Percentiles rank a stretch among this genome's conserved stretches.
These are phyloP conservation scores for Triticum timopheevii DNA, from an alignment of 176 grass and related monocot species.

Conservation along the genomic window DNA sequence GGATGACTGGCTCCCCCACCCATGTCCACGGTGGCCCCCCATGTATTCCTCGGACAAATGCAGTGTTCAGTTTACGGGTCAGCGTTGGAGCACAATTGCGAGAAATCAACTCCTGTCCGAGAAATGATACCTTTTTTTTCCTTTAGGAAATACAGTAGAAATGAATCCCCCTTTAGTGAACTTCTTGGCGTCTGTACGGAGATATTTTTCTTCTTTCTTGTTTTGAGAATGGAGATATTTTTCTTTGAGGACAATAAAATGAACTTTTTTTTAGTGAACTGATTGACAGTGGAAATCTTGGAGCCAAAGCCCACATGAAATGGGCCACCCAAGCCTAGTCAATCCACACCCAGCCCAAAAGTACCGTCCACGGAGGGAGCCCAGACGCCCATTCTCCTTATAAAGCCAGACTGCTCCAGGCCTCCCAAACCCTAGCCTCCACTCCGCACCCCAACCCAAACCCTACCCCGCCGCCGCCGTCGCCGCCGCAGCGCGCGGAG, in stretches of 20 bases:
- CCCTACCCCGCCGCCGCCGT: conserved; percentile 22
- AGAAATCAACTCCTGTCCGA: too few species aligned
- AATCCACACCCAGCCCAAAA: not conserved
- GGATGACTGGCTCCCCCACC: too few species aligned
- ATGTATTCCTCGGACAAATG: too few species aligned
- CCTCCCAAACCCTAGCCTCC: conserved; percentile 1
- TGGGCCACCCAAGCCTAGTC: not conserved
- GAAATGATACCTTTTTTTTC: too few species aligned
- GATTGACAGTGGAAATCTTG: too few species aligned
- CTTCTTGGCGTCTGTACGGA: not conserved
- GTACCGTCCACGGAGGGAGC: not conserved
- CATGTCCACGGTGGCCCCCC: too few species aligned
- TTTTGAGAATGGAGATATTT: too few species aligned
- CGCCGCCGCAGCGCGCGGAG: conserved; percentile 30
- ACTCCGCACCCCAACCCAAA: not conserved
- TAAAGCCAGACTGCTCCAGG: not conserved
- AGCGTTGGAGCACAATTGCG: too few species aligned
- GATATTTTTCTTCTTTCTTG: too few species aligned
- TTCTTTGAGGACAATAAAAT: not conserved
- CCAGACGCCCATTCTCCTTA: conserved; percentile 15
- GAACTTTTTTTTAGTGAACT: too few species aligned
- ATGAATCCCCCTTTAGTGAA: not conserved
- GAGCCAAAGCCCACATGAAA: too few species aligned
- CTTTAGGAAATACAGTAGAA: not conserved
- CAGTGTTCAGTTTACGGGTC: too few species aligned